A percentile compares a stretch with the other conserved stretches of the same genome.
phyloP scores from a whole-genome alignment of 306 rosid genomes.

The Sindora glabra region DNA sequence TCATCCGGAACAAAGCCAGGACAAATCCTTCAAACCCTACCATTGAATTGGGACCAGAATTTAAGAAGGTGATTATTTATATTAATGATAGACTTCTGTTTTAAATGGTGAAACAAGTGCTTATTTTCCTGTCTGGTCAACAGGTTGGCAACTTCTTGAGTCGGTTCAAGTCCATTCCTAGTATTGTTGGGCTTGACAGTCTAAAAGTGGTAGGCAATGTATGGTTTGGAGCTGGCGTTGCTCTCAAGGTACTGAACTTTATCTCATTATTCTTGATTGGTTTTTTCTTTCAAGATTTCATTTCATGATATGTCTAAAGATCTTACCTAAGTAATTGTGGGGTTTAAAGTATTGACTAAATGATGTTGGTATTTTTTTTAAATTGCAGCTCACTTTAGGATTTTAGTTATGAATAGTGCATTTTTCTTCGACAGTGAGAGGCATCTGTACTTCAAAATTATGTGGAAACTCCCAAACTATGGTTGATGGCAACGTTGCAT shows the following conservation, averaged over 20 bases:
- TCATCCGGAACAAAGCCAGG: slow-evolving; percentile 63
- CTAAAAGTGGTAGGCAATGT: slow-evolving; percentile 91
- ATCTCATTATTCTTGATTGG: neutral
- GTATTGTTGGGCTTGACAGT: slow-evolving; percentile 79
- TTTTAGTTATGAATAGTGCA: neutral
- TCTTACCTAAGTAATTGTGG: neutral
- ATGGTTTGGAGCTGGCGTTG: slow-evolving; percentile 71
- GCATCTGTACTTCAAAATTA: neutral
- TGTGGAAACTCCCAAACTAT: neutral
- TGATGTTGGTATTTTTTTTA: too few species aligned
- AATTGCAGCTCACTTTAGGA: neutral
- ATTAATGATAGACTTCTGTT: neutral
- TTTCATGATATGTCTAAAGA: neutral
- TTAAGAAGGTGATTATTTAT: slow-evolving; percentile 63
- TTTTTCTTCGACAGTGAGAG: neutral
- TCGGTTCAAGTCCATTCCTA: slow-evolving; percentile 90
- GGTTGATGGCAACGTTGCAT: neutral
- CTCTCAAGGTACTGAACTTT: slow-evolving; percentile 62
- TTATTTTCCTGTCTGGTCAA: slow-evolving; percentile 11
- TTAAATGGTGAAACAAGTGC: slow-evolving; percentile 3
- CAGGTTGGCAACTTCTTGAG: slow-evolving; percentile 79
- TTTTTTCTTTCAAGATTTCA: neutral
- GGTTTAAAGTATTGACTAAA: too few species aligned
- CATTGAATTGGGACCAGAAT: slow-evolving; percentile 96
- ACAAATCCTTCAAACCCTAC: slow-evolving; percentile 73